Conservation (phyloP, 495 filamentous ascomycete genomes). For the Lasiosphaeria miniovina region DNA sequence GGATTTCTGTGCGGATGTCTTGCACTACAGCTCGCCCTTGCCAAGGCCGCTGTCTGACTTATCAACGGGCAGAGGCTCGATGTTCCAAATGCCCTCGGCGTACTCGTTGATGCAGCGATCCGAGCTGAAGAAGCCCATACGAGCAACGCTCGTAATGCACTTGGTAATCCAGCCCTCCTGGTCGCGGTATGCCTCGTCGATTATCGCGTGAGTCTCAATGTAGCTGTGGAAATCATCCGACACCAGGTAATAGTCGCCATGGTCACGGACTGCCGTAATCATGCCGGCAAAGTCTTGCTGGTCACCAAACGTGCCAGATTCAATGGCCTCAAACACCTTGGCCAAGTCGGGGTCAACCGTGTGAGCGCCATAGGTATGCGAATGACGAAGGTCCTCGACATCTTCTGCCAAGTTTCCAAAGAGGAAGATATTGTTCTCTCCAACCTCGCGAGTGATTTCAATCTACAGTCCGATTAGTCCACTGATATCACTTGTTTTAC, state of each 20-base stretch:
- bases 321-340: slow-evolving; percentile 81
- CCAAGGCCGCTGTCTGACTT: slow-evolving; percentile 2
- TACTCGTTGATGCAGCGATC: slow-evolving; percentile 99
- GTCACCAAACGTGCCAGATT: slow-evolving; percentile 73
- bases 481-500: not conserved
- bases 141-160: slow-evolving; percentile 75
- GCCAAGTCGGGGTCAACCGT: slow-evolving; percentile 70
- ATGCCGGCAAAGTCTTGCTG: slow-evolving; percentile 71
- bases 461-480: slow-evolving; percentile 54
- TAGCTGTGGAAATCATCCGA: slow-evolving; percentile 96
- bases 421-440: slow-evolving; percentile 95
- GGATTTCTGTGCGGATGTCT: not conserved
- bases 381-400: slow-evolving; percentile 92
- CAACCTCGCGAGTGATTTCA: slow-evolving; percentile 96
- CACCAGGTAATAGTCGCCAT: slow-evolving; percentile 96
- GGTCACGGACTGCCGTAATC: slow-evolving; percentile 77
- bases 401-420: slow-evolving; percentile 96
- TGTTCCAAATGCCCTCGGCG: slow-evolving; percentile 94
- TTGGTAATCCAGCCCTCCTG: slow-evolving; percentile 90
- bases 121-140: slow-evolving; percentile 96
- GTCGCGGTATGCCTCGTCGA: slow-evolving; percentile 87
- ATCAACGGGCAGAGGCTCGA: slow-evolving; percentile 65
- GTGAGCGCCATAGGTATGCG: slow-evolving; percentile 79
- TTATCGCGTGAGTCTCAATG: slow-evolving; percentile 79
- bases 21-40: slow-evolving; percentile 8